Percentiles rank a stretch among this genome's conserved stretches.
phyloP scores from a whole-genome alignment of 2,329 filamentous ascomycete genomes.

The Ilyonectria sp. region DNA sequence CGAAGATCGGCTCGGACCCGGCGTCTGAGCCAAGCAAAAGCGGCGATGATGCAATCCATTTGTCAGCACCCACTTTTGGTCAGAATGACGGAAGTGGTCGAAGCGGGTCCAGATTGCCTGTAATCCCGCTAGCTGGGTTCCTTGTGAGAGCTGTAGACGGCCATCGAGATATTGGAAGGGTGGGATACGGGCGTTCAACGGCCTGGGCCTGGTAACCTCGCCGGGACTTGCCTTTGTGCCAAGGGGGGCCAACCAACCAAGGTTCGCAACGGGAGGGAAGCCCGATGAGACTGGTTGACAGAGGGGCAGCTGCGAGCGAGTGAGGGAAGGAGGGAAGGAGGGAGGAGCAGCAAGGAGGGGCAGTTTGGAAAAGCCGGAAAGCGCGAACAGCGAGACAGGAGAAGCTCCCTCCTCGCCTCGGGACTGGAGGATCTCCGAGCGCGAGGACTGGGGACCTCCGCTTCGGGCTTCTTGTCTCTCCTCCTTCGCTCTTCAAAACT shows the following conservation, averaged over 20 bases:
- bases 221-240: background rate
- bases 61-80: conserved; percentile 39
- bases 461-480: conserved; percentile 18
- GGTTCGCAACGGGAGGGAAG: background rate
- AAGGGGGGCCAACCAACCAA: conserved; percentile 5
- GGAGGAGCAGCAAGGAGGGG: conserved; percentile 21
- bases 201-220: background rate
- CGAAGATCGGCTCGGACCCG: conserved; percentile 38
- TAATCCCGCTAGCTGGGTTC: conserved; percentile 39
- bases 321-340: conserved; percentile 14
- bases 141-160: conserved; percentile 24
- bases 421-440: conserved; percentile 38
- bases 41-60: conserved; percentile 48
- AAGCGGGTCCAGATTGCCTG: conserved; percentile 38
- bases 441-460: conserved; percentile 42
- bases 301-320: conserved; percentile 15
- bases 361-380: conserved; percentile 3
- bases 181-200: conserved; percentile 16
- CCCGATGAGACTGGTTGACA: conserved; percentile 10
- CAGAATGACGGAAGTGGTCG: conserved; percentile 45
- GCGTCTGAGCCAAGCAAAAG: background rate
- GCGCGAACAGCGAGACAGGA: conserved; percentile 18
- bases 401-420: conserved; percentile 22
- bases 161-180: background rate
- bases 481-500: conserved; percentile 43